Conservation (phyloP, 2,329 filamentous ascomycete species). For the Teratosphaeria gauchensis region DNA sequence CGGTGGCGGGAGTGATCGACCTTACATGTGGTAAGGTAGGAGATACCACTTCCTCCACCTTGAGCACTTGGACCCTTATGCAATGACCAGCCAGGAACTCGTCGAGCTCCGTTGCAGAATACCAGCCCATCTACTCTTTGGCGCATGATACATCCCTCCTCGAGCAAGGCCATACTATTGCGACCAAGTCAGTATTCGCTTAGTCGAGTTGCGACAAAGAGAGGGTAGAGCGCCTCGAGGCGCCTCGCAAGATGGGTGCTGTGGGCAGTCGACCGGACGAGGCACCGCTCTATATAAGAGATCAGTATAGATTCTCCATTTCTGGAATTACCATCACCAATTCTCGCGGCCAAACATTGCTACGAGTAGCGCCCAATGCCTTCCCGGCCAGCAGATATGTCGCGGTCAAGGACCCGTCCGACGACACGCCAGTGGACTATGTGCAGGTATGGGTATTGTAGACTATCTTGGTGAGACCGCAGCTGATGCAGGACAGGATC, state of each 20-base stretch:
- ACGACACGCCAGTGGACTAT: conserved; percentile 74
- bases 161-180: background rate
- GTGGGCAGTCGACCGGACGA: conserved; percentile 84
- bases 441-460: conserved; percentile 59
- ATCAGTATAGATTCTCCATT: conserved; percentile 85
- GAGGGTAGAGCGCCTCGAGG: background rate
- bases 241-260: conserved; percentile 62
- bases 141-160: background rate
- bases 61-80: background rate
- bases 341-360: conserved; percentile 63
- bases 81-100: background rate
- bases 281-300: conserved; percentile 70
- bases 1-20: no score
- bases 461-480: background rate
- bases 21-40: no score
- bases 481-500: conserved; percentile 50
- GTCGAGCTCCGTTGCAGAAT: background rate
- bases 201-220: background rate
- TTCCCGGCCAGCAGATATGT: conserved; percentile 74
- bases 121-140: background rate
- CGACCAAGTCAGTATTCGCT: background rate
- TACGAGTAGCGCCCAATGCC: conserved; percentile 73
- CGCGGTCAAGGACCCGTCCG: conserved; percentile 61
- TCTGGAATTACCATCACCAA: conserved; percentile 75
- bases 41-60: background rate